A percentile compares a stretch with the other conserved stretches of the same genome.
These are phyloP conservation scores for Allomyces javanicus DNA, from an alignment of 192 early-diverging fungal species.

Conservation along the genomic window DNA sequence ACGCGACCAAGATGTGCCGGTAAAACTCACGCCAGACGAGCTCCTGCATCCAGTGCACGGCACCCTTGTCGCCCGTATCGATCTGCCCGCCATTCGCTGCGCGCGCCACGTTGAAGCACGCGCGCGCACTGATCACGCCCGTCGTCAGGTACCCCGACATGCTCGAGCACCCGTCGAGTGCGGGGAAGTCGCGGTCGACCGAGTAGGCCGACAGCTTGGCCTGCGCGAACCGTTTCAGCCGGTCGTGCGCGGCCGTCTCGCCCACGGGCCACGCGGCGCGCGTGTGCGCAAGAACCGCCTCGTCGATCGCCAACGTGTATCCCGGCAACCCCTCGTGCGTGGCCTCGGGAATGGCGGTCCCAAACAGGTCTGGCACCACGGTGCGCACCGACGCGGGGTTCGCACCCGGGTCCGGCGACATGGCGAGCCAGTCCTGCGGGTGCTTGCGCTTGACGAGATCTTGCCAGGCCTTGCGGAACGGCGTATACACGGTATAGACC, in stretches of 20 bases:
- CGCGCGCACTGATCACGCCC: constrained; percentile 28
- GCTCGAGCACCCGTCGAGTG: constrained; percentile 10
- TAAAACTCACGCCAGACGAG: constrained; percentile 49
- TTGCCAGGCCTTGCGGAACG: constrained; percentile 24
- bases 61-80: constrained; percentile 24
- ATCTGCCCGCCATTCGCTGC: constrained; percentile 23
- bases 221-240: constrained; percentile 16
- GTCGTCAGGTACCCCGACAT: constrained; percentile 28
- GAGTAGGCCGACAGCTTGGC: constrained; percentile 19
- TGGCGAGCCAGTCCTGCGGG: constrained; percentile 6
- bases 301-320: not conserved
- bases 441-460: constrained; percentile 11
- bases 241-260: constrained; percentile 23
- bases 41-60: constrained; percentile 38
- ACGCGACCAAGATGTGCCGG: constrained; percentile 29
- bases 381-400: not conserved
- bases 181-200: constrained; percentile 17
- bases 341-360: not conserved
- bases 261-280: constrained; percentile 24
- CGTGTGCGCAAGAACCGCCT: constrained; percentile 6
- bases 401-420: not conserved
- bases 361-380: constrained; percentile 1
- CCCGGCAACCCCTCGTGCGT: constrained; percentile 2
- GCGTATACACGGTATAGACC: constrained; percentile 23
- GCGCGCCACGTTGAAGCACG: constrained; percentile 25